Percentiles rank a stretch among this genome's conserved stretches.
phyloP scores from a whole-genome alignment of 495 filamentous ascomycete species.

The Parachaetomium inaequale region DNA sequence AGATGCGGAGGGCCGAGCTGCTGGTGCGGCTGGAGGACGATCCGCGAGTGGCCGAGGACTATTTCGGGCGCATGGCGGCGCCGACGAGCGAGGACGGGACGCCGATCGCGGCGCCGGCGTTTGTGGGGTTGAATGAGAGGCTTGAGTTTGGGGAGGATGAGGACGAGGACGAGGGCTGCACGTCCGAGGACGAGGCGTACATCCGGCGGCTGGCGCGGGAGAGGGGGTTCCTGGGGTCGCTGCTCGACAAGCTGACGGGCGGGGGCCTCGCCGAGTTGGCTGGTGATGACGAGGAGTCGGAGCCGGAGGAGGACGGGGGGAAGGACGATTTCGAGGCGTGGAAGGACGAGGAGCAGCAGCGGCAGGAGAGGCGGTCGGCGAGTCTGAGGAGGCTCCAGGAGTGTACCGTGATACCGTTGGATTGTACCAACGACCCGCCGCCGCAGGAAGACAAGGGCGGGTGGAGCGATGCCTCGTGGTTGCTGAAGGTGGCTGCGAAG shows the following conservation, averaged over 20 bases:
- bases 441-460: conserved; percentile 53
- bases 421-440: conserved; percentile 35
- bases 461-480: conserved; percentile 84
- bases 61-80: background rate
- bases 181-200: conserved; percentile 52
- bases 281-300: conserved; percentile 49
- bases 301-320: conserved; percentile 41
- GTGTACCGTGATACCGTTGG: conserved; percentile 13
- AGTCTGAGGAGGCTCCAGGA: conserved; percentile 20
- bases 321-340: conserved; percentile 25
- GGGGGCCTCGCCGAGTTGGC: conserved; percentile 67
- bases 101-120: conserved; percentile 54
- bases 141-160: conserved; percentile 39
- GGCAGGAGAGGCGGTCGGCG: conserved; percentile 25
- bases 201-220: conserved; percentile 53
- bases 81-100: conserved; percentile 28
- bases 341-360: conserved; percentile 39
- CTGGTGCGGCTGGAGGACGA: conserved; percentile 27
- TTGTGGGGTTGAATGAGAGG: conserved; percentile 53
- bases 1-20: conserved; percentile 23
- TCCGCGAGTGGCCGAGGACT: background rate
- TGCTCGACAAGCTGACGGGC: conserved; percentile 70
- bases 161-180: conserved; percentile 33
- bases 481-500: conserved; percentile 71
- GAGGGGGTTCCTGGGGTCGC: conserved; percentile 66